Conservation (phyloP, 23 red algal species). For the Gracilaria domingensis region DNA sequence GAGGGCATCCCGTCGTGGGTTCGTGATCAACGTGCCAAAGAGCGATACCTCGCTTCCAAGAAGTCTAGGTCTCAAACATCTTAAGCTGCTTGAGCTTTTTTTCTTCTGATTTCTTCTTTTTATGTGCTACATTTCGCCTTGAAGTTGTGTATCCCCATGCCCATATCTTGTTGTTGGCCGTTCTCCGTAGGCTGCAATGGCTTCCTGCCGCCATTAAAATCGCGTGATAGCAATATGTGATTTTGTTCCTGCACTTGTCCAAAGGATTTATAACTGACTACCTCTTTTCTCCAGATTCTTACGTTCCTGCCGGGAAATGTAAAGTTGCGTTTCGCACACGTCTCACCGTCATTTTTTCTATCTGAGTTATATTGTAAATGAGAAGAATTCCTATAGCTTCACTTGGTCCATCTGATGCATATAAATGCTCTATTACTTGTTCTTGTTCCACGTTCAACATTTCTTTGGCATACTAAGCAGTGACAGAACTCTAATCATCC, state of each 20-base stretch:
- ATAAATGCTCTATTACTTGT: background rate
- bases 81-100: slow-evolving; percentile 1
- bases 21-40: slow-evolving; percentile 75
- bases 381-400: background rate
- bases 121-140: background rate
- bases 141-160: background rate
- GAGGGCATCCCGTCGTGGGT: slow-evolving; percentile 81
- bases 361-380: background rate
- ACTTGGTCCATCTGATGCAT: background rate
- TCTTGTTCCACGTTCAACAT: too few relatives aligned
- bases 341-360: background rate
- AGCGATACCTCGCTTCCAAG: slow-evolving; percentile 72
- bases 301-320: background rate
- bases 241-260: background rate
- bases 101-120: background rate
- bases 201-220: background rate
- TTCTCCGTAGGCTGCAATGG: background rate
- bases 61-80: slow-evolving; percentile 32
- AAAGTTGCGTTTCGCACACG: background rate
- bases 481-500: too few relatives aligned
- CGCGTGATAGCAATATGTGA: background rate
- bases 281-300: background rate
- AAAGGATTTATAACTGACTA: background rate
- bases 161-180: slow-evolving; percentile 4
- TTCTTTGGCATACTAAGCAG: too few relatives aligned